Conservation (phyloP, 768 basidiomycete species). For the Trametes cubensis region DNA sequence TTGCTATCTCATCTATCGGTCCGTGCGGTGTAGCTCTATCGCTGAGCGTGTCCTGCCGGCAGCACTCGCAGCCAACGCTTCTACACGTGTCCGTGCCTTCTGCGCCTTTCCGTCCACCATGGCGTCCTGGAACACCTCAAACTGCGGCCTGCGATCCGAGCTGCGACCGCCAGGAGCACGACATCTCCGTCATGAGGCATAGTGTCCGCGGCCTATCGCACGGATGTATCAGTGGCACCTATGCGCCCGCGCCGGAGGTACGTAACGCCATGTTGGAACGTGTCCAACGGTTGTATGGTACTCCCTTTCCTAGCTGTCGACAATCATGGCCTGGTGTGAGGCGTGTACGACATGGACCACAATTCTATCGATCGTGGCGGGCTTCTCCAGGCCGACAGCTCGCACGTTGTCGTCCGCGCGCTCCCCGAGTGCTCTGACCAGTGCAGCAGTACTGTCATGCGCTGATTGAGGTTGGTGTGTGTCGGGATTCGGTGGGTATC, state of each 20-base stretch:
- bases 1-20: neutral
- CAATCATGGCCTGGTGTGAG: neutral
- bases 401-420: no score
- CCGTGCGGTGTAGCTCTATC: neutral
- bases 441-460: no score
- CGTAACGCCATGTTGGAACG: neutral
- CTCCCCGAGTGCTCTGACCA: no score
- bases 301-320: neutral
- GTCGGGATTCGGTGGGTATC: no score
- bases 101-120: neutral
- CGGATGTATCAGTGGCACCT: neutral
- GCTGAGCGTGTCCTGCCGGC: neutral
- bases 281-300: neutral
- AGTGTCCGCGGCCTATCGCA: neutral
- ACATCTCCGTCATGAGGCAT: neutral
- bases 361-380: no score
- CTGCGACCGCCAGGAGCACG: neutral
- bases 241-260: neutral
- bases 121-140: neutral
- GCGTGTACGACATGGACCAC: no score
- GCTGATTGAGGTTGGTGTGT: no score
- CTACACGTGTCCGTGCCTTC: neutral
- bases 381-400: no score
- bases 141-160: constrained; percentile 5
- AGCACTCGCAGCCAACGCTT: neutral